Evolutionary conservation across 2,329 filamentous ascomycete species (phyloP).

Genomic region (Pseudogymnoascus sp.): DNA sequence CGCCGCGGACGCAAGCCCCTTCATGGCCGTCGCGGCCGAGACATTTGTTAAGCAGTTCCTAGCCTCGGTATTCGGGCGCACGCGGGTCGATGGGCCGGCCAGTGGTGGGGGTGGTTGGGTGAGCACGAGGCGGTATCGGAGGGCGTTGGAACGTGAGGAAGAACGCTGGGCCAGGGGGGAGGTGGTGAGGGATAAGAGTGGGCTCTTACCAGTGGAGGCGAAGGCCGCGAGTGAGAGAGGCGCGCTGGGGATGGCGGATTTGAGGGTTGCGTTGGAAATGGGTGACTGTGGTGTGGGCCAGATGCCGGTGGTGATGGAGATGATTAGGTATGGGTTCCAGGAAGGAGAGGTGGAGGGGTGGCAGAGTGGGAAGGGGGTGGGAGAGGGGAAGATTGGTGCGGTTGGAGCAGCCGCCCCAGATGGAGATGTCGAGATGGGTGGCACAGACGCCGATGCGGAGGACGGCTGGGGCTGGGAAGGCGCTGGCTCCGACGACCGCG

Average conservation of each 20-base stretch:
- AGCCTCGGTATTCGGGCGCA: slow-evolving; percentile 56
- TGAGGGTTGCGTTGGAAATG: slow-evolving; percentile 68
- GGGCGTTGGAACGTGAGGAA: slow-evolving; percentile 70
- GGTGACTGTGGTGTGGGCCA: slow-evolving; percentile 69
- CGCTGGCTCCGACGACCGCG: slow-evolving; percentile 43
- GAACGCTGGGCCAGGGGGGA: slow-evolving; percentile 66
- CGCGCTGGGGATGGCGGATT: slow-evolving; percentile 68
- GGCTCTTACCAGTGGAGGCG: slow-evolving; percentile 73
- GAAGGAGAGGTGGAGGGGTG: slow-evolving; percentile 69
- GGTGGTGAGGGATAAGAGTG: slow-evolving; percentile 64
- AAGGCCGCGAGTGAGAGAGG: slow-evolving; percentile 66
- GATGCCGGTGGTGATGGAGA: slow-evolving; percentile 67
- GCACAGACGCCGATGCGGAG: slow-evolving; percentile 49
- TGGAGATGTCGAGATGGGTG: slow-evolving; percentile 30
- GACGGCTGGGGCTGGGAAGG: slow-evolving; percentile 56
- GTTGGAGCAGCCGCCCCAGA: slow-evolving; percentile 43
- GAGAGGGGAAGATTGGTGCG: slow-evolving; percentile 26
- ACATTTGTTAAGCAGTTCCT: slow-evolving; percentile 61
- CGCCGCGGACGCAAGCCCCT: slow-evolving; percentile 51
- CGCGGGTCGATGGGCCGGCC: slow-evolving; percentile 57
- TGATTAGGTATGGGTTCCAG: slow-evolving; percentile 62
- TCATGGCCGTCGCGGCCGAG: slow-evolving; percentile 59
- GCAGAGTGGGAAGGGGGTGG: slow-evolving; percentile 27
- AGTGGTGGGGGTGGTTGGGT: slow-evolving; percentile 63
- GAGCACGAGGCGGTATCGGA: slow-evolving; percentile 70